Conservation (phyloP, 2,329 filamentous ascomycete genomes). For the Paecilomyces sp. region DNA sequence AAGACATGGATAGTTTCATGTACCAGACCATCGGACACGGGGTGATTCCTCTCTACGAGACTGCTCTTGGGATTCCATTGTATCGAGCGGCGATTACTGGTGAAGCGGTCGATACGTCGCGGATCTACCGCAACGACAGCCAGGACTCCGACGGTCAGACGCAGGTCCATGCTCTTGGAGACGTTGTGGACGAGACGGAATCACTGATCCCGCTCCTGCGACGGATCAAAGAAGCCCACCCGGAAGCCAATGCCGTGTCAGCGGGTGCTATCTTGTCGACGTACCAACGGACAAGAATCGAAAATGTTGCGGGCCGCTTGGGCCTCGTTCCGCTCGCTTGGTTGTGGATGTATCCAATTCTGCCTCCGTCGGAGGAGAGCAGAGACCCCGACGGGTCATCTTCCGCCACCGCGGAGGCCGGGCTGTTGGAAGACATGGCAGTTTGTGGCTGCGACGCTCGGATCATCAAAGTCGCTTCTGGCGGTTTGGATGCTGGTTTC, state of each 20-base stretch:
- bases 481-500: conserved; percentile 72
- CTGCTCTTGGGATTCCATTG: conserved; percentile 71
- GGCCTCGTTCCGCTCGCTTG: conserved; percentile 76
- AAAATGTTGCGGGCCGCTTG: conserved; percentile 81
- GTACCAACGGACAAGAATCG: conserved; percentile 93
- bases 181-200: conserved; percentile 53
- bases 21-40: conserved; percentile 95
- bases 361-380: conserved; percentile 47
- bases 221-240: conserved; percentile 60
- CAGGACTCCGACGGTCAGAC: not conserved
- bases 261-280: conserved; percentile 90
- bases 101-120: conserved; percentile 59
- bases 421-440: conserved; percentile 74
- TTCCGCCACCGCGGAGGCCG: conserved; percentile 17
- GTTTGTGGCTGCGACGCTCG: conserved; percentile 72
- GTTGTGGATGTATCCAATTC: conserved; percentile 81
- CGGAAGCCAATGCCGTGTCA: conserved; percentile 76
- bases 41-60: conserved; percentile 75
- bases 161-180: not conserved
- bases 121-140: conserved; percentile 56
- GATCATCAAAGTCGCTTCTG: conserved; percentile 90
- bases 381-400: conserved; percentile 7
- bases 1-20: conserved; percentile 87
- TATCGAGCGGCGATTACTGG: conserved; percentile 75
- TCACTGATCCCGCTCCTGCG: conserved; percentile 70